phyloP scores from a whole-genome alignment of 164 flowering plant genomes.

The Aristolochia californica region DNA sequence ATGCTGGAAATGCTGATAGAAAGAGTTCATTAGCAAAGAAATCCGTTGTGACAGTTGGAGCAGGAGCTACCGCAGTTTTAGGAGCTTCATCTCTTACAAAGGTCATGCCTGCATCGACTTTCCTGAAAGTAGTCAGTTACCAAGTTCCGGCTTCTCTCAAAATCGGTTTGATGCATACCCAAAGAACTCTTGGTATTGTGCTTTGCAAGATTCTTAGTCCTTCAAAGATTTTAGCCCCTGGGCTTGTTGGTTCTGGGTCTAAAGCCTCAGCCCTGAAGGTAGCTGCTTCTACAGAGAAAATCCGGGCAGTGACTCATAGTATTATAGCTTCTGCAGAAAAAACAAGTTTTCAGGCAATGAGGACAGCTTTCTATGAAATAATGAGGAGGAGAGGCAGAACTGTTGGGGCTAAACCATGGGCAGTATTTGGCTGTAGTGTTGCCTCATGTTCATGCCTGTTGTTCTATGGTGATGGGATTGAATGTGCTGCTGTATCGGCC shows the following conservation, averaged over 20 bases:
- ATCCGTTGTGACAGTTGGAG: conserved; percentile 86
- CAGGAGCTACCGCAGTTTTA: conserved; percentile 76
- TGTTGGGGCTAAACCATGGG: conserved; percentile 56
- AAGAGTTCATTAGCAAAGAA: conserved; percentile 35
- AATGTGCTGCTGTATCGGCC: conserved; percentile 72
- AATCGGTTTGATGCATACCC: conserved; percentile 43
- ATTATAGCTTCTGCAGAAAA: conserved; percentile 71
- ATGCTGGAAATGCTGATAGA: conserved; percentile 11
- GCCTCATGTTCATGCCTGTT: conserved; percentile 69
- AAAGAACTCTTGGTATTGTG: conserved; percentile 42
- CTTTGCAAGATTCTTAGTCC: conserved; percentile 47
- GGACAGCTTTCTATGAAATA: conserved; percentile 82
- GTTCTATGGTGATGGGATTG: conserved; percentile 79
- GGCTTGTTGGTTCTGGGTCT: conserved; percentile 41
- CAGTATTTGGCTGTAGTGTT: conserved; percentile 77
- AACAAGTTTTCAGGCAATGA: conserved; percentile 76
- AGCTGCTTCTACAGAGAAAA: conserved; percentile 64
- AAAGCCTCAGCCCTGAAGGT: conserved; percentile 53
- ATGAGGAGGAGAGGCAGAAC: conserved; percentile 60
- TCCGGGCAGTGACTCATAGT: conserved; percentile 58
- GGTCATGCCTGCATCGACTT: conserved; percentile 53
- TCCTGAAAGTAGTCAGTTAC: conserved; percentile 46
- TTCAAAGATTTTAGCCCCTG: conserved; percentile 47
- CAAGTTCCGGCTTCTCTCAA: conserved; percentile 61
- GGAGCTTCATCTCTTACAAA: conserved; percentile 79